Base-by-base conservation (phyloP, 495 filamentous ascomycete species). In the Diplogelasinospora grovesii region DNA sequence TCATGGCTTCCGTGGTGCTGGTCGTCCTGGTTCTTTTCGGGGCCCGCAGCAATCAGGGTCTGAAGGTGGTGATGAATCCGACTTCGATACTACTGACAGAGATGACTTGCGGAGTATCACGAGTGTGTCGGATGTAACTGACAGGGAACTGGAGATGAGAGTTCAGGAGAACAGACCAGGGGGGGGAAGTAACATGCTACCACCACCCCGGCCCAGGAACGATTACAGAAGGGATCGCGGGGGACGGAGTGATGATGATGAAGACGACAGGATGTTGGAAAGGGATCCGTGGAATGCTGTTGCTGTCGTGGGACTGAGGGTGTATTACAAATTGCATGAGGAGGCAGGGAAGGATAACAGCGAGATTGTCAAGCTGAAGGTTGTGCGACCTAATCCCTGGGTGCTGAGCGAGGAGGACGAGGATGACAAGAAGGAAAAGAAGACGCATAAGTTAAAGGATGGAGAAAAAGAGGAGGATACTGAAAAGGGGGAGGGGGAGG, bases 221-320 rank as follows among this genome's bases (percentile, higher is more conserved):
- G n/a, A n/a, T n/a, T n/a, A n/a, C n/a, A n/a, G n/a, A n/a, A n/a
- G n/a, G n/a, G 14, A 35, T 14, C 21, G n/a, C 22, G n/a, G 8
- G 32, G 27, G 11, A 15, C 9, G 1, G 8, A 5, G n/a, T n/a
- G n/a, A n/a, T n/a, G n/a, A n/a, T n/a, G n/a, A n/a, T n/a, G n/a
- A n/a, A n/a, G 41, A 41, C 18, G 45, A 44, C 15, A 67, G 68
- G 33, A 68, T 73, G 33, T 66, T 71, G 29, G 73, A 66, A 43
- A 56, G 50, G 5, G 75, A 89, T 34, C 83, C 85, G 1, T 95
- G 88, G 88, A 92, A 93, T 57, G 86, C 88, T 0, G 78, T 90
- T 0, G 86, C 78, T 29, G 84, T 89, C 2, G 75, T 92, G 0
- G 86, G 87, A 0, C 53, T 95, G 31, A 69, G 82, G 22, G 77